Percentiles rank a stretch among this genome's conserved stretches.
Evolutionary conservation across 139 green algal genomes (phyloP).

Genomic region (Chlamydomonas schloesseri): DNA sequence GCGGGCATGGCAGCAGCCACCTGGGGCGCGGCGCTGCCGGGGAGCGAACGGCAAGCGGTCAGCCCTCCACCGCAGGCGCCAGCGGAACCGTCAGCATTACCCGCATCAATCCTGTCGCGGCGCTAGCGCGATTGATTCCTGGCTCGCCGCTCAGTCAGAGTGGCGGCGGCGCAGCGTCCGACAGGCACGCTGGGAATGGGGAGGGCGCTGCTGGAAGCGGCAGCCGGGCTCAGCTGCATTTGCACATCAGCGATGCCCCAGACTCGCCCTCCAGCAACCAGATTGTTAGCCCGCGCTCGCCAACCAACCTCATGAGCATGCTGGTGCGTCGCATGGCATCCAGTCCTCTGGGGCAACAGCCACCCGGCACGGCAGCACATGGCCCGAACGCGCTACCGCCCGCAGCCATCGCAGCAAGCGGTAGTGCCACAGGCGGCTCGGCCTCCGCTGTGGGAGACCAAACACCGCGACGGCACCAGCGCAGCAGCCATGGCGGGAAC

Average conservation of each 20-base stretch:
- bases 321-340: not conserved
- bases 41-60: too few relatives aligned
- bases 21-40: not conserved
- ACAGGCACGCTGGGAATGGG: not conserved
- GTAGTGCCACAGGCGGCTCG: too few relatives aligned
- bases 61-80: not conserved
- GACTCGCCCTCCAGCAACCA: conserved; percentile 18
- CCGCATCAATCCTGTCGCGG: not conserved
- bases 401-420: too few relatives aligned
- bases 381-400: too few relatives aligned
- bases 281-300: not conserved
- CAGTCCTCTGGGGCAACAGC: conserved; percentile 12
- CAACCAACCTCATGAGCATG: not conserved
- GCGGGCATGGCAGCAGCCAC: not conserved
- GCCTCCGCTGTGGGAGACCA: too few relatives aligned
- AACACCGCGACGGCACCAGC: too few relatives aligned
- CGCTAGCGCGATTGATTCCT: not conserved
- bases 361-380: not conserved
- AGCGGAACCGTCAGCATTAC: not conserved
- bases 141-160: not conserved
- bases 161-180: not conserved
- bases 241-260: not conserved
- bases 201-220: not conserved
- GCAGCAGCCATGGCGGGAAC: not conserved
- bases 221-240: not conserved